These are phyloP conservation scores for Tetradesmus lagerheimii DNA, from an alignment of 139 green algal species.

Conservation along the genomic window DNA sequence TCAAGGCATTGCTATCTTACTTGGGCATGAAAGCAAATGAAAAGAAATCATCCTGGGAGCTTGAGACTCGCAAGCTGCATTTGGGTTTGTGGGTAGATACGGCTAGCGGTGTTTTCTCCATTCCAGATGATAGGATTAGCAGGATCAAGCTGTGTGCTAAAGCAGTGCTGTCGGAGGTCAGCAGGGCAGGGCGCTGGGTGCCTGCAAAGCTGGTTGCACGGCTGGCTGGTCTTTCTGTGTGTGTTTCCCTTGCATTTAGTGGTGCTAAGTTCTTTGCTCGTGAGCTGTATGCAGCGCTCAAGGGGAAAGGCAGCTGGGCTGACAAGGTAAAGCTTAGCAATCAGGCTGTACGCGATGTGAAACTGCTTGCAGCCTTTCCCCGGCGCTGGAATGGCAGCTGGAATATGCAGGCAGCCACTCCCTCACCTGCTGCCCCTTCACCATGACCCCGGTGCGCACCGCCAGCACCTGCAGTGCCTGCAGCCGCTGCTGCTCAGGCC, in stretches of 20 bases:
- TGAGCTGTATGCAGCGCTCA: too few species aligned
- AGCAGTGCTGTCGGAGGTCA: conserved; percentile 10
- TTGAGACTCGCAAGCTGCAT: too few species aligned
- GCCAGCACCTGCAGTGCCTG: neutral
- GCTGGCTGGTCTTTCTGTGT: too few species aligned
- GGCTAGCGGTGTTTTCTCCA: neutral
- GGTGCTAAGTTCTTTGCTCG: too few species aligned
- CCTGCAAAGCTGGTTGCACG: conserved; percentile 26
- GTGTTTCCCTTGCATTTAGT: too few species aligned
- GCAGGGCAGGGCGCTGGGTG: neutral
- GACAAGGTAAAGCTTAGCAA: conserved; percentile 30
- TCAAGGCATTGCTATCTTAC: neutral
- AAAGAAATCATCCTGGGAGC: conserved; percentile 18
- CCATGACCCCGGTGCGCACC: neutral
- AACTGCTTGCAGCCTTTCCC: neutral
- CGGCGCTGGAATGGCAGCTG: conserved; percentile 12
- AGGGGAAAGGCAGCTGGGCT: neutral
- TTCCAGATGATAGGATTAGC: neutral
- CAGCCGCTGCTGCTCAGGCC: neutral
- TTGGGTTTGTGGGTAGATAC: too few species aligned
- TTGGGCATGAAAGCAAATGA: conserved; percentile 16
- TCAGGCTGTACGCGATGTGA: conserved; percentile 21
- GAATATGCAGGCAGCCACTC: too few species aligned
- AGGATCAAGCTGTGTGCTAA: conserved; percentile 15
- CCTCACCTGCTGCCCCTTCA: neutral